Conservation (phyloP, 257 asterid species). For the Penstemon newberryi region DNA sequence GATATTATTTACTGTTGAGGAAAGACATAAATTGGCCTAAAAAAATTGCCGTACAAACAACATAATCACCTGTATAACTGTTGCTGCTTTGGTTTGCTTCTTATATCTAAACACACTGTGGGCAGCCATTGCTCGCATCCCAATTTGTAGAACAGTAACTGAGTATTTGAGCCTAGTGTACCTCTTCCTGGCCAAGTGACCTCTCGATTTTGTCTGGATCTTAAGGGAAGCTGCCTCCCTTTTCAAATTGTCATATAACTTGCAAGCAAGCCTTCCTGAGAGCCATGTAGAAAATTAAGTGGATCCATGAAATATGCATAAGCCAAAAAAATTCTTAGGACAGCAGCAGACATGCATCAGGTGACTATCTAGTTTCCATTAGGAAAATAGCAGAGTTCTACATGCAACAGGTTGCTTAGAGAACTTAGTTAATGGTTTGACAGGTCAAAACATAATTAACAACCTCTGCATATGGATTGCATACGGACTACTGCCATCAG, state of each 20-base stretch:
- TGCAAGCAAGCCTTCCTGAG: conserved; percentile 82
- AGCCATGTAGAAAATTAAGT: conserved; percentile 16
- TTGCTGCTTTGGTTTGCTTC: conserved; percentile 73
- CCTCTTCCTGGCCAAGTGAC: conserved; percentile 65
- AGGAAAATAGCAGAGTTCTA: neutral
- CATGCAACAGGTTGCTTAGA: neutral
- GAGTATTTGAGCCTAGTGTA: conserved; percentile 52
- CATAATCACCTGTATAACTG: conserved; percentile 62
- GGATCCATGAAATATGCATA: conserved; percentile 11
- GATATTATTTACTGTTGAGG: conserved; percentile 32
- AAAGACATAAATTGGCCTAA: conserved; percentile 10
- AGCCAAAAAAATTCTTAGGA: no score
- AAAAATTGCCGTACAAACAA: conserved; percentile 21
- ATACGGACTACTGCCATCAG: conserved; percentile 66
- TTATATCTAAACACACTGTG: conserved; percentile 55
- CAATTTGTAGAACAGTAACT: conserved; percentile 67
- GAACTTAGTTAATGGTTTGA: conserved; percentile 18
- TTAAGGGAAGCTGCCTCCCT: conserved; percentile 73
- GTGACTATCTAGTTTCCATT: neutral
- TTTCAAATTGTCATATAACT: conserved; percentile 50
- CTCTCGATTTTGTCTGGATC: conserved; percentile 79
- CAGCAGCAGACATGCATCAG: neutral
- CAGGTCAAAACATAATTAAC: conserved; percentile 20
- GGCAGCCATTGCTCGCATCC: conserved; percentile 83
- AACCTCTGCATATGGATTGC: conserved; percentile 89